Conservation (phyloP, 495 filamentous ascomycete species). For the Penicillium arizonense region DNA sequence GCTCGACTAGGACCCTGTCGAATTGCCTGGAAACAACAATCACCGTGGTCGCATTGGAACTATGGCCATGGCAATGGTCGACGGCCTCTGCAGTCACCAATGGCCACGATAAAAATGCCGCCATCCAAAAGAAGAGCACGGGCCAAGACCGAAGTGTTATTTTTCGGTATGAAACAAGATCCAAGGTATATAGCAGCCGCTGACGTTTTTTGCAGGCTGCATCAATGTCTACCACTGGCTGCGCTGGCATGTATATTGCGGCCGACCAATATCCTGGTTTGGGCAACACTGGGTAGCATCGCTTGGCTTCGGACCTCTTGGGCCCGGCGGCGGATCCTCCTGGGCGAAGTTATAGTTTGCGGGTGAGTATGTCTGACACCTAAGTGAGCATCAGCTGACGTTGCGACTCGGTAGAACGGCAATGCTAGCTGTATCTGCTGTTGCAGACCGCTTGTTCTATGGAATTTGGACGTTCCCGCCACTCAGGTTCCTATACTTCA, state of each 20-base stretch:
- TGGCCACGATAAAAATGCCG: constrained; percentile 5
- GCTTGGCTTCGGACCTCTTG: constrained; percentile 41
- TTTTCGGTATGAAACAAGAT: constrained; percentile 6
- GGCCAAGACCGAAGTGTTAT: constrained; percentile 7
- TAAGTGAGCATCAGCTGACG: constrained; percentile 4
- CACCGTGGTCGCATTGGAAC: constrained; percentile 73
- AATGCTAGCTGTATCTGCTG: constrained; percentile 59
- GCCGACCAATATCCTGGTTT: constrained; percentile 88
- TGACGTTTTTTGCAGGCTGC: constrained; percentile 42
- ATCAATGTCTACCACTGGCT: constrained; percentile 69
- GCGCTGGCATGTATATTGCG: constrained; percentile 83
- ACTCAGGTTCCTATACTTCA: constrained; percentile 86
- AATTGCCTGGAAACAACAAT: constrained; percentile 90
- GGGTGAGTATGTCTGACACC: constrained; percentile 48
- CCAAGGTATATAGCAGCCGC: constrained; percentile 4
- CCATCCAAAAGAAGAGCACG: constrained; percentile 5
- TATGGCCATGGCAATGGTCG: constrained; percentile 83
- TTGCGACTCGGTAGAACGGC: constrained; percentile 35
- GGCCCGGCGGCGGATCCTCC: constrained; percentile 49
- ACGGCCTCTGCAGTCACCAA: constrained; percentile 5
- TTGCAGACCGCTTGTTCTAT: constrained; percentile 82
- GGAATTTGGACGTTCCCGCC: constrained; percentile 88
- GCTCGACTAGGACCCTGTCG: constrained; percentile 86
- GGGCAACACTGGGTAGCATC: constrained; percentile 58
- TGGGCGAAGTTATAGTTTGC: constrained; percentile 63